Evolutionary conservation across 1,139 yeast genomes (phyloP).

Genomic region (Yarrowia galli): DNA sequence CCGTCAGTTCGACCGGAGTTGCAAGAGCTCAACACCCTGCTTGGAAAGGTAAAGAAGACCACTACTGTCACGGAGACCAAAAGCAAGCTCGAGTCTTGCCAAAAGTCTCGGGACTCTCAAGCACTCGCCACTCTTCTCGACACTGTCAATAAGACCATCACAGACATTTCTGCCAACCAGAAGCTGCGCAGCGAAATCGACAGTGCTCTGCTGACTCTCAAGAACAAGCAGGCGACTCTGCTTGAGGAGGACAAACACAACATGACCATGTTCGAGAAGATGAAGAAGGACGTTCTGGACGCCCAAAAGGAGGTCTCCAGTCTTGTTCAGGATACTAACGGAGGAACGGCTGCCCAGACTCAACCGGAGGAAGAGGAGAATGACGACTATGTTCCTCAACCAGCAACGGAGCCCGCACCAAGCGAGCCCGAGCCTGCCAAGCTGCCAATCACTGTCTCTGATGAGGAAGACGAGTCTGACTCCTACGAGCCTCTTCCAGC

Average conservation of each 20-base stretch:
- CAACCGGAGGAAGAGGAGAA: constrained; percentile 16
- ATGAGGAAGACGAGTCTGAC: constrained; percentile 20
- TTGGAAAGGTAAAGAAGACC: constrained; percentile 22
- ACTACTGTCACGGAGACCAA: constrained; percentile 27
- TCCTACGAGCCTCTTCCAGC: constrained; percentile 29
- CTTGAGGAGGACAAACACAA: constrained; percentile 23
- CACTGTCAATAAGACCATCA: constrained; percentile 15
- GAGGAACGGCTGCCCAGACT: not conserved
- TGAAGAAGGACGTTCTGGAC: constrained; percentile 13
- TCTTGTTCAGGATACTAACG: constrained; percentile 14
- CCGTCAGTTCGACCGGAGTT: constrained; percentile 2
- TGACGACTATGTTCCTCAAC: constrained; percentile 37
- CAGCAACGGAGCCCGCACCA: constrained; percentile 14
- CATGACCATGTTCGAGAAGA: constrained; percentile 26
- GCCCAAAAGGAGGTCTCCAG: constrained; percentile 27
- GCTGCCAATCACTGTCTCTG: constrained; percentile 35
- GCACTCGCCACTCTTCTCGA: constrained; percentile 5
- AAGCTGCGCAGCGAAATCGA: constrained; percentile 19
- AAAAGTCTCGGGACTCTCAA: constrained; percentile 7
- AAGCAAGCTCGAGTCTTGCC: constrained; percentile 22
- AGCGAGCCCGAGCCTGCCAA: constrained; percentile 39
- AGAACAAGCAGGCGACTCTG: constrained; percentile 30
- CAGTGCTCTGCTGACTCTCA: constrained; percentile 6
- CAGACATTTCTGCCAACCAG: constrained; percentile 27
- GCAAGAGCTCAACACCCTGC: constrained; percentile 16